Evolutionary conservation across 805 yeast genomes (phyloP), one percentile per base, ranked within the genome.

Genomic region (Ogataea pini): DNA sequence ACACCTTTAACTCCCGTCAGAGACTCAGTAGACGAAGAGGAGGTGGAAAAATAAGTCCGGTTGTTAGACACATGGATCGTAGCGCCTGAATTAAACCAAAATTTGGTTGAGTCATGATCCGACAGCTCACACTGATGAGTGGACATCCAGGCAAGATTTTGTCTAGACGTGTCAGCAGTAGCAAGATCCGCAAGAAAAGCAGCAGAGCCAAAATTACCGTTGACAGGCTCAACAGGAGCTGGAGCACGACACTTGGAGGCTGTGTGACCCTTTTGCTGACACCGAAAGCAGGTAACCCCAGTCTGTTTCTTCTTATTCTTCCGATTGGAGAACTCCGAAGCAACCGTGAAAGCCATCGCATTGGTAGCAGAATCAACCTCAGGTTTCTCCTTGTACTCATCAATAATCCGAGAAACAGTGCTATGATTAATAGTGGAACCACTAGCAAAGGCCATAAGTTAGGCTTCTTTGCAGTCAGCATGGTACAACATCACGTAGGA

Each of bases 61-160:
- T 39, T 39, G 43, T 39, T 39, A 7, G 43, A 39, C 27, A 39
- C 36, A 38, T 38, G 42, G 32, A 28, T 18, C 4, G 43, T 39
- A 25, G 43, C 20, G 8, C 43, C 33, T 17, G 43, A 39, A 13
- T 39, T 33, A 39, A 39, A 28, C 43, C 34, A 39, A 29, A 28
- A 39, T n/a, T 39, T 27, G 18, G n/a, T 13, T 16, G 27, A 38
- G 33, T 38, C 18, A 36, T 25, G 34, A 29, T 13, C 38, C 24
- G 20, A 36, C 20, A 36, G 24, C 20, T 36, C 24, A 18, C 20
- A 36, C 24, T 18, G 24, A 36, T 19, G 38, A 12, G 29, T 36
- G 14, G 39, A n/a, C 39, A 36, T 36, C 39, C 39, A 36, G n/a
- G 27, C 39, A 36, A 19, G 39, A 36, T 36, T 3, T 29, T 29